Conservation (phyloP, 768 basidiomycete species). For the Daedaleopsis nitida region DNA sequence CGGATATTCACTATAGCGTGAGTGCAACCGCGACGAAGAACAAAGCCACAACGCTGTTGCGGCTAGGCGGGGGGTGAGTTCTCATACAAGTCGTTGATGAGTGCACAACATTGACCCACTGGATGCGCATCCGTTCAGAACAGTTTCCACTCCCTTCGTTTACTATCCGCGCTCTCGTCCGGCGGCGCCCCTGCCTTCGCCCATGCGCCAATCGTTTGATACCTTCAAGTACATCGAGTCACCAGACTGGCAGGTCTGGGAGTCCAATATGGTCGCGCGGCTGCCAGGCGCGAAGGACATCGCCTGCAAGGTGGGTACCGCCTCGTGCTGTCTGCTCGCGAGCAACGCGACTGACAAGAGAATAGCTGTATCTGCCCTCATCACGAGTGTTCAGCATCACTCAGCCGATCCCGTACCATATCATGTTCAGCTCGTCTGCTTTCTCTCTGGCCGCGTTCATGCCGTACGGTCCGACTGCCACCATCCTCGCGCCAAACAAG, state of each 20-base stretch:
- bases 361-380: conserved; percentile 54
- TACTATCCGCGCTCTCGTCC: conserved; percentile 72
- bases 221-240: conserved; percentile 44
- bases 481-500: conserved; percentile 22
- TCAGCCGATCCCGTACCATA: conserved; percentile 66
- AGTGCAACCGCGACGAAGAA: conserved; percentile 54
- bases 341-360: background rate
- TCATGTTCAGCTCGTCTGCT: conserved; percentile 58
- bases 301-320: conserved; percentile 36
- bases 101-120: background rate
- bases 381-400: conserved; percentile 60
- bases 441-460: conserved; percentile 61
- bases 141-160: conserved; percentile 59
- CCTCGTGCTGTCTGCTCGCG: background rate
- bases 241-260: conserved; percentile 53
- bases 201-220: conserved; percentile 34
- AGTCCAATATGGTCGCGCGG: conserved; percentile 35
- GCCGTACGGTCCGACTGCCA: conserved; percentile 54
- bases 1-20: conserved; percentile 64
- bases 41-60: conserved; percentile 51
- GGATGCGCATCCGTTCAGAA: conserved; percentile 34
- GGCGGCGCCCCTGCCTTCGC: conserved; percentile 48
- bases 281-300: conserved; percentile 31
- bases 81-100: background rate
- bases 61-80: conserved; percentile 56